A percentile compares a stretch with the other conserved stretches of the same genome.
Evolutionary conservation across 2,329 filamentous ascomycete genomes (phyloP).

Genomic region (Emericellopsis atlantica): DNA sequence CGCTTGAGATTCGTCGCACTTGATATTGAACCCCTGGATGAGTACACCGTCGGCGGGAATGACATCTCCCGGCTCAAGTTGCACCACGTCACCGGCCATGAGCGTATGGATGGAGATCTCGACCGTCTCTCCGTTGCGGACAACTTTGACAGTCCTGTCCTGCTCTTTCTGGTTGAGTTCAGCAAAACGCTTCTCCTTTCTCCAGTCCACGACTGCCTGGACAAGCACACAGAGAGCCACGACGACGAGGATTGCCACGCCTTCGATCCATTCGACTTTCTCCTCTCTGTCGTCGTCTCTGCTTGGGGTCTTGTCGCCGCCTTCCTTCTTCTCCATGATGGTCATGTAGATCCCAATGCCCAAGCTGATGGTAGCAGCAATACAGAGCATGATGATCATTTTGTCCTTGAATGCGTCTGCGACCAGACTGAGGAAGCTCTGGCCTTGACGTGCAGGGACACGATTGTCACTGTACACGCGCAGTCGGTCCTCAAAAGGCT

Average conservation of each 20-base stretch:
- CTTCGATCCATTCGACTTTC: slow-evolving; percentile 66
- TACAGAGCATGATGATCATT: slow-evolving; percentile 58
- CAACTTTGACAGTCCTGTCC: slow-evolving; percentile 58
- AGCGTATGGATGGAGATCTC: slow-evolving; percentile 60
- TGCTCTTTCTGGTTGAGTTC: slow-evolving; percentile 71
- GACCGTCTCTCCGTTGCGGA: slow-evolving; percentile 57
- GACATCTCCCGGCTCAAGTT: slow-evolving; percentile 64
- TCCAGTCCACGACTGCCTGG: slow-evolving; percentile 67
- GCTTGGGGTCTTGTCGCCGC: neutral
- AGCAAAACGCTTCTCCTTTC: slow-evolving; percentile 70
- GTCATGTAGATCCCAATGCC: slow-evolving; percentile 67
- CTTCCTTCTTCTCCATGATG: slow-evolving; percentile 43
- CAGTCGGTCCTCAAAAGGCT: slow-evolving; percentile 48
- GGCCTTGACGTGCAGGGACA: slow-evolving; percentile 62
- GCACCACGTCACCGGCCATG: slow-evolving; percentile 56
- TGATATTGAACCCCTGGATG: slow-evolving; percentile 60
- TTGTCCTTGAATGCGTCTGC: slow-evolving; percentile 83
- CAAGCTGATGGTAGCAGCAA: slow-evolving; percentile 60
- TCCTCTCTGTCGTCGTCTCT: slow-evolving; percentile 23
- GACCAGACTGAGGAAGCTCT: slow-evolving; percentile 58
- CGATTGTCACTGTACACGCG: slow-evolving; percentile 62
- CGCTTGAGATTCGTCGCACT: slow-evolving; percentile 66
- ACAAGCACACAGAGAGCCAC: slow-evolving; percentile 67
- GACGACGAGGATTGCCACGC: slow-evolving; percentile 70
- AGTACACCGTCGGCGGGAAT: slow-evolving; percentile 63